Conservation (phyloP, 2,329 filamentous ascomycete species). For the Colletotrichum falcatum region DNA sequence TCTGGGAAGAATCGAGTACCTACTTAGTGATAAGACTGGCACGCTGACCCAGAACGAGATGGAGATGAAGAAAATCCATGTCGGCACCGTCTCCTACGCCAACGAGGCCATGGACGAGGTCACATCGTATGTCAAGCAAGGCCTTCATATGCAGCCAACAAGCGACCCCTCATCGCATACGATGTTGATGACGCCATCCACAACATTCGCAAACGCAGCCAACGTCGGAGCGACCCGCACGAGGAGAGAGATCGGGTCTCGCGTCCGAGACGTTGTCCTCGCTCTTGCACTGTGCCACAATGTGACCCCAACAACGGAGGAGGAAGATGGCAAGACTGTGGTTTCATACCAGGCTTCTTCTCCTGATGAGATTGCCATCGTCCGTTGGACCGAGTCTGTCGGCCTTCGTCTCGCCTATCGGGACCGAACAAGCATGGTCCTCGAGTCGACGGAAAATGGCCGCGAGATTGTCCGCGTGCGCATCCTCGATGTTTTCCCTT, state of each 20-base stretch:
- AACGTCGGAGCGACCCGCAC: slow-evolving; percentile 80
- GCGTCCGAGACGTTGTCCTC: slow-evolving; percentile 92
- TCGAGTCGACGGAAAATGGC: slow-evolving; percentile 81
- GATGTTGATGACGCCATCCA: slow-evolving; percentile 80
- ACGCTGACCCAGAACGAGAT: slow-evolving; percentile 98
- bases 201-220: slow-evolving; percentile 71
- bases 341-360: slow-evolving; percentile 97
- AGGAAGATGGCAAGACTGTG: slow-evolving; percentile 79
- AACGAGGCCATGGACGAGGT: slow-evolving; percentile 99
- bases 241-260: slow-evolving; percentile 90
- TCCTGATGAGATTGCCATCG: slow-evolving; percentile 97
- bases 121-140: slow-evolving; percentile 84
- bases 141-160: slow-evolving; percentile 71
- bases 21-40: slow-evolving; percentile 98
- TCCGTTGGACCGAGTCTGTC: slow-evolving; percentile 93
- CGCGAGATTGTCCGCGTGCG: slow-evolving; percentile 83
- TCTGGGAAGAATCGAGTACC: slow-evolving; percentile 92
- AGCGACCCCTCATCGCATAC: slow-evolving; percentile 58
- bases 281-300: slow-evolving; percentile 96
- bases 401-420: slow-evolving; percentile 87
- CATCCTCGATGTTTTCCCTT: slow-evolving; percentile 95
- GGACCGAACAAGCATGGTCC: slow-evolving; percentile 85
- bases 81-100: slow-evolving; percentile 97
- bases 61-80: slow-evolving; percentile 99
- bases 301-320: slow-evolving; percentile 90